Conservation (phyloP, 2,329 filamentous ascomycete genomes). For the Myriosclerotinia duriaeana region DNA sequence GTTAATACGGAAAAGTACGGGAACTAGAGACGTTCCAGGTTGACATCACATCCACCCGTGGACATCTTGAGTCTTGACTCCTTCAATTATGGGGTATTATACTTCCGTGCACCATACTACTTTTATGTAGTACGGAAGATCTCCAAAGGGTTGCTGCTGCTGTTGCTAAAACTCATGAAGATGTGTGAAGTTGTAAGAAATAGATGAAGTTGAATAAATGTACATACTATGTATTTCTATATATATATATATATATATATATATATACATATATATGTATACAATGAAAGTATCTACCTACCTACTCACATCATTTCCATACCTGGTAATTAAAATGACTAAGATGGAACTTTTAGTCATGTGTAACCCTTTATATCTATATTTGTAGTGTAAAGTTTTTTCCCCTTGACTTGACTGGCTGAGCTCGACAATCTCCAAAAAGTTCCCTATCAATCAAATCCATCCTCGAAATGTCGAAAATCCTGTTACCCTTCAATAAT, state of each 20-base stretch:
- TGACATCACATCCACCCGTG: too few species aligned
- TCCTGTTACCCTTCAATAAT: not conserved
- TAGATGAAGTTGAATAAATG: too few species aligned
- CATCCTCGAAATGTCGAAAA: not conserved
- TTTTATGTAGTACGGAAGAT: too few species aligned
- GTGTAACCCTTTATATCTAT: not conserved
- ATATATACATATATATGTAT: too few species aligned
- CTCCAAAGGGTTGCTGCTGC: too few species aligned
- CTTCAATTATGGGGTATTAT: slow-evolving; percentile 1
- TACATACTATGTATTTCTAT: too few species aligned
- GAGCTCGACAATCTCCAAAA: not conserved
- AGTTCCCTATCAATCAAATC: not conserved
- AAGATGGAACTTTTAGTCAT: not conserved
- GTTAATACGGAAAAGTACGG: slow-evolving; percentile 9
- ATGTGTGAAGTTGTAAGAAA: not conserved
- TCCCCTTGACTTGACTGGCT: not conserved
- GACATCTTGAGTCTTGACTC: not conserved
- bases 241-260: too few species aligned
- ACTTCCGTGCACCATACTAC: not conserved
- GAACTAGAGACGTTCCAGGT: not conserved
- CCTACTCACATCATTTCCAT: not conserved
- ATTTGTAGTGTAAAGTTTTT: slow-evolving; percentile 5
- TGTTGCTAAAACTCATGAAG: not conserved
- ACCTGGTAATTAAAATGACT: not conserved
- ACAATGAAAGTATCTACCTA: not conserved